phyloP scores from a whole-genome alignment of 2,329 filamentous ascomycete species.

The Neofusicoccum cordaticola region DNA sequence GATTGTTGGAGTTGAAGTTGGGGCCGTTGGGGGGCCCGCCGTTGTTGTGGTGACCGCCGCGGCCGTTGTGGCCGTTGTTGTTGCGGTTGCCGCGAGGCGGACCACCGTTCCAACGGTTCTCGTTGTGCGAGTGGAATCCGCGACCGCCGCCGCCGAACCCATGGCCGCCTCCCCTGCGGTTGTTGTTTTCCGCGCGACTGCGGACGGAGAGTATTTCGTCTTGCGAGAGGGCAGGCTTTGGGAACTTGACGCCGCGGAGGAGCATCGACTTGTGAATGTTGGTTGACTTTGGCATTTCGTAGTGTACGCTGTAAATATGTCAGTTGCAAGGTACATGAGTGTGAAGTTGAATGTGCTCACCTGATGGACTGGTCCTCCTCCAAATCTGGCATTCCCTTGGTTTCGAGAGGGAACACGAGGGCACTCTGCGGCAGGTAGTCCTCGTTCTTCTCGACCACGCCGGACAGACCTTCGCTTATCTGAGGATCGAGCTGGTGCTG shows the following conservation, averaged over 20 bases:
- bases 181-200: slow-evolving; percentile 61
- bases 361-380: slow-evolving; percentile 85
- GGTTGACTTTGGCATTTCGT: slow-evolving; percentile 71
- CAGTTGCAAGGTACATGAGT: background rate
- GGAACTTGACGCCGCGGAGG: slow-evolving; percentile 75
- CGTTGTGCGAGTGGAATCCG: slow-evolving; percentile 32
- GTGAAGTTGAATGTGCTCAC: slow-evolving; percentile 49
- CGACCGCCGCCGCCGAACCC: slow-evolving; percentile 53
- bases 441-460: slow-evolving; percentile 76
- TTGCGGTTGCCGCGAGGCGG: slow-evolving; percentile 24
- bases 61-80: slow-evolving; percentile 23
- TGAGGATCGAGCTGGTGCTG: slow-evolving; percentile 72
- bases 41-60: slow-evolving; percentile 12
- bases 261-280: slow-evolving; percentile 92
- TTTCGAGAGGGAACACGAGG: slow-evolving; percentile 73
- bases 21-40: slow-evolving; percentile 12
- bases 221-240: slow-evolving; percentile 67
- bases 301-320: slow-evolving; percentile 66
- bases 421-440: slow-evolving; percentile 80
- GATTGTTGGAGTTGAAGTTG: slow-evolving; percentile 22
- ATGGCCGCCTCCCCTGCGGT: slow-evolving; percentile 69
- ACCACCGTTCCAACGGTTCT: slow-evolving; percentile 19
- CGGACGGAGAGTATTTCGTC: slow-evolving; percentile 73
- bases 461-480: slow-evolving; percentile 73
- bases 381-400: slow-evolving; percentile 68